These are phyloP conservation scores for Pouteria glomerata DNA, from an alignment of 148 eudicot species.

Conservation along the genomic window DNA sequence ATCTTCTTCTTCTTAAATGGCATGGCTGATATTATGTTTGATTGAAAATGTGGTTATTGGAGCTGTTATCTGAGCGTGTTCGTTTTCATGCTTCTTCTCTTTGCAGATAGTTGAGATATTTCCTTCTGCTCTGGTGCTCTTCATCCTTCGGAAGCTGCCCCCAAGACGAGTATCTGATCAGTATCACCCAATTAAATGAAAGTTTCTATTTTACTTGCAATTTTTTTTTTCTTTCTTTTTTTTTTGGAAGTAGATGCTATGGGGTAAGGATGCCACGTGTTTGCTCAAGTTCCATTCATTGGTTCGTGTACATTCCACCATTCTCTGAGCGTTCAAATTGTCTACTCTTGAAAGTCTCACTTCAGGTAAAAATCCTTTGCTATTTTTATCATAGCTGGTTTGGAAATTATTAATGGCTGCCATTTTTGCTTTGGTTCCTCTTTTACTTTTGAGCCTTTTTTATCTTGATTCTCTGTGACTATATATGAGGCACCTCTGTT, in stretches of 20 bases:
- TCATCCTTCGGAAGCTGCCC: constrained; percentile 59
- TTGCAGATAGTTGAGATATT: constrained; percentile 54
- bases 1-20: not conserved
- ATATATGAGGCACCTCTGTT: no score
- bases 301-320: not conserved
- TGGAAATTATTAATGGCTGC: no score
- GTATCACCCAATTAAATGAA: constrained; percentile 49
- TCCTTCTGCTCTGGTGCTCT: constrained; percentile 60
- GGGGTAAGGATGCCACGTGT: not conserved
- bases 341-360: not conserved
- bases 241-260: not conserved
- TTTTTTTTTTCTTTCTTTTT: no score
- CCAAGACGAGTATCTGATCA: constrained; percentile 54
- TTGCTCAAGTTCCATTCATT: not conserved
- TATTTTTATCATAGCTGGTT: no score
- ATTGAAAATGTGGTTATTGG: not conserved
- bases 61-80: not conserved
- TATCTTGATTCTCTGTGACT: no score
- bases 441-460: no score
- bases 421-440: no score
- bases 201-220: not conserved
- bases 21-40: not conserved
- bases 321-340: not conserved
- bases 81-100: not conserved
- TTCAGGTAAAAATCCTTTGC: no score